phyloP scores from a whole-genome alignment of 495 filamentous ascomycete species.

The Talaromyces adpressus region DNA sequence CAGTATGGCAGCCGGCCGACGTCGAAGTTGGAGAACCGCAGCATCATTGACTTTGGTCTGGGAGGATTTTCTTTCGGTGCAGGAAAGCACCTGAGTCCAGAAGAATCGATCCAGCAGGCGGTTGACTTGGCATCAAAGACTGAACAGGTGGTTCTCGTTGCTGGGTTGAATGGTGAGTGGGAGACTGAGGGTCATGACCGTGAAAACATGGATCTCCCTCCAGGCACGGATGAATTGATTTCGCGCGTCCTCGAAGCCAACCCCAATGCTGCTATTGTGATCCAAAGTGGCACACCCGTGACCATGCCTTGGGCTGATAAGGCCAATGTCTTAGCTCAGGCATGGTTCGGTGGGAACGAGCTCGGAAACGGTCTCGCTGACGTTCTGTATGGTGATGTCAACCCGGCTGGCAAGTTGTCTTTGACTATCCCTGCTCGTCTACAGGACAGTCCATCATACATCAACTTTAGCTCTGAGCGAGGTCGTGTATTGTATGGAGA shows the following conservation, averaged over 20 bases:
- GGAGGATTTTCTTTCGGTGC: conserved; percentile 78
- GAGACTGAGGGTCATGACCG: conserved; percentile 84
- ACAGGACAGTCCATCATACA: conserved; percentile 67
- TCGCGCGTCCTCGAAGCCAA: conserved; percentile 63
- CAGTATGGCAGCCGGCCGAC: conserved; percentile 61
- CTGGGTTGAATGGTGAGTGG: conserved; percentile 80
- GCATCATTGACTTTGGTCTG: conserved; percentile 47
- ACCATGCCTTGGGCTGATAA: conserved; percentile 74
- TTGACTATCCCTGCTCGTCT: conserved; percentile 59
- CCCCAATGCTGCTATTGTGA: conserved; percentile 68
- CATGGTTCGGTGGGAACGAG: conserved; percentile 66
- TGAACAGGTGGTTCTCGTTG: conserved; percentile 72
- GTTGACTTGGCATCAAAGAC: conserved; percentile 52
- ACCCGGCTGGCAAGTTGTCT: conserved; percentile 49
- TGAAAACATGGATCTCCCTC: conserved; percentile 76
- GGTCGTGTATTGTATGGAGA: conserved; percentile 71
- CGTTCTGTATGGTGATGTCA: conserved; percentile 47
- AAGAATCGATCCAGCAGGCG: conserved; percentile 60
- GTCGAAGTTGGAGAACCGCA: conserved; percentile 47
- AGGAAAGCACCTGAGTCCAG: conserved; percentile 56
- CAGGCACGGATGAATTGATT: conserved; percentile 69
- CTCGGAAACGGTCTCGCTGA: conserved; percentile 58
- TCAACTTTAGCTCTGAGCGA: conserved; percentile 76
- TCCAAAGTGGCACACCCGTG: conserved; percentile 79
- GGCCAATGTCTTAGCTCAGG: conserved; percentile 64